These are phyloP conservation scores for Scedosporium minutisporum DNA, from an alignment of 2,329 filamentous ascomycete genomes.

Conservation along the genomic window DNA sequence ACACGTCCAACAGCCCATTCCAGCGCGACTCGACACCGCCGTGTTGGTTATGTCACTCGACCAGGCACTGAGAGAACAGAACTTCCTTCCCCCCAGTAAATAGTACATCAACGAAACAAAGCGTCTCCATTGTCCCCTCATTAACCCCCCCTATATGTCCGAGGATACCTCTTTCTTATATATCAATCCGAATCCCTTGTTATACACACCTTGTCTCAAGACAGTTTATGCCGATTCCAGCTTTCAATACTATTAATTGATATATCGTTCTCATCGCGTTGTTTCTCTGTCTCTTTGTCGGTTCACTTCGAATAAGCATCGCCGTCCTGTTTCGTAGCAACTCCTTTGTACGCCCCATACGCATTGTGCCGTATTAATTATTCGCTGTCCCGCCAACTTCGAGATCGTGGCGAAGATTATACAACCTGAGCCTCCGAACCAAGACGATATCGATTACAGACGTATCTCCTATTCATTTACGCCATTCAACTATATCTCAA, in stretches of 20 bases:
- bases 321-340: background rate
- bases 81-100: background rate
- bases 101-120: background rate
- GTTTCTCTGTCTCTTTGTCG: background rate
- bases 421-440: background rate
- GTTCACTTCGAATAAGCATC: background rate
- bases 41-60: too few species aligned
- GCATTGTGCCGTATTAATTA: background rate
- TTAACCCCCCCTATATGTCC: background rate
- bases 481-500: too few species aligned
- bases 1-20: background rate
- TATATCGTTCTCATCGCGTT: background rate
- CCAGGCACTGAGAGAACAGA: too few species aligned
- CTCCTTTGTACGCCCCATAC: background rate
- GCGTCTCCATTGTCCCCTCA: background rate
- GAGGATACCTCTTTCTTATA: background rate
- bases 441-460: too few species aligned
- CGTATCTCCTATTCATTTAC: too few species aligned
- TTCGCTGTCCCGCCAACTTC: background rate
- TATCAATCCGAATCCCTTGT: background rate
- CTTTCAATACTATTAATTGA: background rate
- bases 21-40: background rate
- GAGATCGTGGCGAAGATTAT: background rate
- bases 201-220: conserved; percentile 5
- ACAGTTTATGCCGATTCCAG: conserved; percentile 3